phyloP scores from a whole-genome alignment of 306 rosid genomes.

The Quercus berberidifolia region DNA sequence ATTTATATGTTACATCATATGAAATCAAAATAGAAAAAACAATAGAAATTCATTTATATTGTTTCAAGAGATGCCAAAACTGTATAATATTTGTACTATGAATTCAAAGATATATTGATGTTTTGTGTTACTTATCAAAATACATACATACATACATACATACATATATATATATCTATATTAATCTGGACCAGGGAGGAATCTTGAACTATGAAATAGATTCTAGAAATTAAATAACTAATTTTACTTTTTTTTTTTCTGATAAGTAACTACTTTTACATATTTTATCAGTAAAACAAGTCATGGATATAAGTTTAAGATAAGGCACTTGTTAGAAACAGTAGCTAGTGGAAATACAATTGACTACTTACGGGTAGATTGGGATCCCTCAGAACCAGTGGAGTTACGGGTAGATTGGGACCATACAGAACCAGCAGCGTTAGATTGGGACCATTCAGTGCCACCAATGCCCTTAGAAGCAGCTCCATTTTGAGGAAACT shows the following conservation, averaged over 20 bases:
- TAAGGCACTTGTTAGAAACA: background rate
- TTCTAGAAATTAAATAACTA: background rate
- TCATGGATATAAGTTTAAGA: background rate
- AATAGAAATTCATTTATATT: background rate
- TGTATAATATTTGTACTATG: background rate
- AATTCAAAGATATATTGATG: background rate
- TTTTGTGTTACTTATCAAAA: background rate
- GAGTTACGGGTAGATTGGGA: constrained; percentile 19
- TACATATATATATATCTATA: too few relatives aligned
- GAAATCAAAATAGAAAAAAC: background rate
- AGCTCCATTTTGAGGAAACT: constrained; percentile 86
- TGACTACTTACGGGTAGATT: constrained; percentile 32
- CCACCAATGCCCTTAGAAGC: constrained; percentile 39
- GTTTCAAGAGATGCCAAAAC: background rate
- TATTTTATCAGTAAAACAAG: background rate
- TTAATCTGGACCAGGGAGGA: background rate
- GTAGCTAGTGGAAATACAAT: background rate
- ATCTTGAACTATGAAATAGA: background rate
- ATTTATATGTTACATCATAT: background rate
- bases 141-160: too few relatives aligned
- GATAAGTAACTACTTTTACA: background rate
- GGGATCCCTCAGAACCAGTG: constrained; percentile 2
- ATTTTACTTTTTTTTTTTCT: background rate
- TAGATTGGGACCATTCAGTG: constrained; percentile 54
- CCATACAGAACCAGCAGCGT: constrained; percentile 1